Conservation (phyloP, 1,284 basidiomycete genomes). For the Marasmius fiardii region DNA sequence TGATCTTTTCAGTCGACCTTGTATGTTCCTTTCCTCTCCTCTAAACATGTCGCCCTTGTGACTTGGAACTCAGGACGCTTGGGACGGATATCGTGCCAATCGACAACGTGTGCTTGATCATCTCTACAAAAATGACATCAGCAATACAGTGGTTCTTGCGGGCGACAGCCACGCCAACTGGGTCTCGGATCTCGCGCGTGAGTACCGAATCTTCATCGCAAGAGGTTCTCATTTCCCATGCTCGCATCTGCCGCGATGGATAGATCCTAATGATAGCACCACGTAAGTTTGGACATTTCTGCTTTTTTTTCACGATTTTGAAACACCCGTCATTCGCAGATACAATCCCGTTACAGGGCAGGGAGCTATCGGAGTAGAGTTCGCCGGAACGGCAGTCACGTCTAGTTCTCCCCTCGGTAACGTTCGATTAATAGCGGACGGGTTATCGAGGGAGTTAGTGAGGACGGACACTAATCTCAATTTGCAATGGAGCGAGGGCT, state of each 20-base stretch:
- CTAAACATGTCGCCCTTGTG: not conserved
- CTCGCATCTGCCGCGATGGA: conserved; percentile 24
- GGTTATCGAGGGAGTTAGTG: conserved; percentile 38
- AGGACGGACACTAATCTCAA: conserved; percentile 41
- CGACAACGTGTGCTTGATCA: conserved; percentile 55
- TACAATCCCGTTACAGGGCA: conserved; percentile 53
- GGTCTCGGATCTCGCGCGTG: conserved; percentile 55
- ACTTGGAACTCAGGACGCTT: conserved; percentile 41
- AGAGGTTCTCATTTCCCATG: not conserved
- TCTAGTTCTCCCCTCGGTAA: conserved; percentile 43
- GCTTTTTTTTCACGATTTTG: too few relatives aligned
- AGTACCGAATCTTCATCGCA: conserved; percentile 19
- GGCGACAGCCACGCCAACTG: conserved; percentile 69
- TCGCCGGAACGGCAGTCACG: conserved; percentile 64
- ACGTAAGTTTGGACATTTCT: conserved; percentile 26
- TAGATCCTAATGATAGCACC: conserved; percentile 49
- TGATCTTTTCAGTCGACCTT: conserved; percentile 22
- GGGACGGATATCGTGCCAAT: conserved; percentile 64
- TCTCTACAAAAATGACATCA: conserved; percentile 49
- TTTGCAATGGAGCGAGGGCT: conserved; percentile 65
- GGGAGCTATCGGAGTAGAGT: conserved; percentile 62
- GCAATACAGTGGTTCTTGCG: conserved; percentile 56
- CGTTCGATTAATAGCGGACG: conserved; percentile 37
- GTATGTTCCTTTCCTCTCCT: conserved; percentile 12
- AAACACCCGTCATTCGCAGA: conserved; percentile 19